Evolutionary conservation across 192 early-diverging fungal genomes (phyloP), one percentile per base, ranked within the genome.

Genomic region (Umbelopsis sp.): DNA sequence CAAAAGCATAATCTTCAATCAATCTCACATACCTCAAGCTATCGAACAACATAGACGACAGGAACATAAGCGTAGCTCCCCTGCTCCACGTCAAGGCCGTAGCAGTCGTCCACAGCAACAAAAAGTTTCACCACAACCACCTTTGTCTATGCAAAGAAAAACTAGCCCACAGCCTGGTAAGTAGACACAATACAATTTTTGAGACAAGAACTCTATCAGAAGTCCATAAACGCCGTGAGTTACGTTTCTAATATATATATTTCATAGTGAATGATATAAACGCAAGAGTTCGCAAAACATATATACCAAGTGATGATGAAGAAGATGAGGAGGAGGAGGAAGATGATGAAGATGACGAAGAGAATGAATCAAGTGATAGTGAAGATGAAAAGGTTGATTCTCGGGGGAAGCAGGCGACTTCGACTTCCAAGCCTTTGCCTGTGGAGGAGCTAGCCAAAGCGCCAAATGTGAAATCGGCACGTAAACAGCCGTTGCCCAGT

Each of bases 1-100:
- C 20, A 79, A 79, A 33, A 74, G 73, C 51, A 52, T 79, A 21
- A 79, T 79, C 21, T 61, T 61, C 25, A 25, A 61, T 25, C 55
- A 61, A n/a, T 61, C 55, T 15, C 55, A 61, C 12, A 61, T 61
- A 37, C 55, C 55, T 16, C 30, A 61, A 35, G 55, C 55, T 33
- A 61, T 61, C 30, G 55, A 61, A 25, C 55, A 61, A n/a, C 30
- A 35, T 30, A 61, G 33, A 61, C 13, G 30, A 7, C 55, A 61
- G 33, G 16, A 13, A 58, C 64, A 33, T 13, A 25, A 30, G 18
- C 35, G 55, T 65, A n/a, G 33, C 23, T 33, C 49, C 9, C 66
- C 25, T 41, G 35, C 35, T n/a, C 50, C 46, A 6, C 66, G 52
- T n/a, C 74, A 64, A 1, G 16, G 25, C 4, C 55, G 33, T 41